Evolutionary conservation across 1,284 basidiomycete species (phyloP).

Genomic region (Bjerkandera adusta): DNA sequence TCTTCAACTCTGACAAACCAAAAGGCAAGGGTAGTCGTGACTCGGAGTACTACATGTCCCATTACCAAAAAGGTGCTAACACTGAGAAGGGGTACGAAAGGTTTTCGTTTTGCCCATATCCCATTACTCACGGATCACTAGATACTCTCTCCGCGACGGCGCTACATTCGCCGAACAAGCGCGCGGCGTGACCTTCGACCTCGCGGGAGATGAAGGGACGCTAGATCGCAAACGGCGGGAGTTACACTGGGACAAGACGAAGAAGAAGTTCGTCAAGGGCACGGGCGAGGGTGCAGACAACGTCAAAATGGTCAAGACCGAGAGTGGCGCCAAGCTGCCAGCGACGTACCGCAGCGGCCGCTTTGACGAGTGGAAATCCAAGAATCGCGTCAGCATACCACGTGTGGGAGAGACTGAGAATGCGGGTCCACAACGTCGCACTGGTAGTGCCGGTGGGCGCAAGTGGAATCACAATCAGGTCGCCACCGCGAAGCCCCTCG

Average conservation of each 20-base stretch:
- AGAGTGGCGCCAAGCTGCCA: slow-evolving; percentile 91
- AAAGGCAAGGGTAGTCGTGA: slow-evolving; percentile 56
- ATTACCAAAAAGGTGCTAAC: slow-evolving; percentile 83
- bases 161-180: slow-evolving; percentile 88
- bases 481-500: slow-evolving; percentile 64
- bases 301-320: slow-evolving; percentile 91
- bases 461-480: slow-evolving; percentile 70
- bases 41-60: slow-evolving; percentile 87
- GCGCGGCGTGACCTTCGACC: slow-evolving; percentile 76
- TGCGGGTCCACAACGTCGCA: slow-evolving; percentile 33
- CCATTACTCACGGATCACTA: slow-evolving; percentile 28
- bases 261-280: slow-evolving; percentile 92
- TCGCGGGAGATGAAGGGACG: slow-evolving; percentile 77
- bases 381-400: slow-evolving; percentile 70
- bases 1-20: slow-evolving; percentile 64
- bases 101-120: background rate
- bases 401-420: slow-evolving; percentile 79
- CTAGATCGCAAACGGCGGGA: slow-evolving; percentile 66
- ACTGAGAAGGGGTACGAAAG: slow-evolving; percentile 82
- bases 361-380: slow-evolving; percentile 94
- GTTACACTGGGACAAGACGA: slow-evolving; percentile 91
- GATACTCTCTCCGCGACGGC: slow-evolving; percentile 85
- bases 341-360: slow-evolving; percentile 91
- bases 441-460: slow-evolving; percentile 40
- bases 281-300: slow-evolving; percentile 88